These are phyloP conservation scores for Glebionis coronaria DNA, from an alignment of 129 eudicot genomes.

Conservation along the genomic window DNA sequence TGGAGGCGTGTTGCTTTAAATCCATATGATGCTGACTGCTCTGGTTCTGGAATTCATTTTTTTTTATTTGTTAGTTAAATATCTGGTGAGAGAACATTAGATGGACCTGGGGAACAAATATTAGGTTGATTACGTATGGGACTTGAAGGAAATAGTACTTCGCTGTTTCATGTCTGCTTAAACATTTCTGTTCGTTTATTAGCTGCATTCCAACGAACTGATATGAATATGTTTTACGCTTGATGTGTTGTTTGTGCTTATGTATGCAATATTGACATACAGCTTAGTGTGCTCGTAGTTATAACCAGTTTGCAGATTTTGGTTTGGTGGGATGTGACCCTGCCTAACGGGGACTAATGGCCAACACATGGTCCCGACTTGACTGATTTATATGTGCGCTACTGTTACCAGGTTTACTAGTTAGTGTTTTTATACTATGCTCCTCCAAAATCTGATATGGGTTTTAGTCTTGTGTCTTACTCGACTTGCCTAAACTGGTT, in stretches of 20 bases:
- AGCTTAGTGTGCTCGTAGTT: neutral
- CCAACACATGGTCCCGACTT: no score
- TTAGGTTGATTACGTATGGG: conserved; percentile 15
- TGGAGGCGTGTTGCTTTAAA: conserved; percentile 15
- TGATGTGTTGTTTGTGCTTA: no score
- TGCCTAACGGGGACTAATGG: no score
- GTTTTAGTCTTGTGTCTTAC: neutral
- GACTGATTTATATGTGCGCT: no score
- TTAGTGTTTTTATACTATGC: no score
- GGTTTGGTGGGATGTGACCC: neutral
- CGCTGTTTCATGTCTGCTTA: conserved; percentile 27
- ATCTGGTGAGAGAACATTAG: conserved; percentile 31
- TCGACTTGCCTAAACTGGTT: neutral
- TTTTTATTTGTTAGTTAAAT: conserved; percentile 19
- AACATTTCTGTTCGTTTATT: conserved; percentile 3
- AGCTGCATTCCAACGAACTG: neutral
- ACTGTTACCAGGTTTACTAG: no score
- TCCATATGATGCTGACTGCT: conserved; percentile 13
- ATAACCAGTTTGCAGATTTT: neutral
- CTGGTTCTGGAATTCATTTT: conserved; percentile 18
- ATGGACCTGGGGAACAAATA: conserved; percentile 12
- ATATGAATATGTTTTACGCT: neutral
- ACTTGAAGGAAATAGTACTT: conserved; percentile 34
- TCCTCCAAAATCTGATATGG: no score
- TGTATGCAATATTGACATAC: neutral